Base-by-base conservation (phyloP, 2,329 filamentous ascomycete species). In the Pseudofabraea citricarpa region DNA sequence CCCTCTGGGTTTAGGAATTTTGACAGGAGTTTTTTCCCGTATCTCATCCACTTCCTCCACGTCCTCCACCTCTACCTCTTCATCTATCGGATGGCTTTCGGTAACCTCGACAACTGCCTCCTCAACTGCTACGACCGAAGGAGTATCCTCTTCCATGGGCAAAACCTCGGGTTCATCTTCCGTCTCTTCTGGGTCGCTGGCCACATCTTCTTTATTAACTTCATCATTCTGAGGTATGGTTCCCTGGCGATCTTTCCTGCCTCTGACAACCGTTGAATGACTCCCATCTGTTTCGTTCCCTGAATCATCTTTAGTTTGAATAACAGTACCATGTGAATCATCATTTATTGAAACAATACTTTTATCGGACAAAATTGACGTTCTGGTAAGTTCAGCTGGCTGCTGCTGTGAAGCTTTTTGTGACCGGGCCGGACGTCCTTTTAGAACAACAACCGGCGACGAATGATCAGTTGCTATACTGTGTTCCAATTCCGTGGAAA, bases 261-360 rank as follows among this genome's bases (percentile, higher is more conserved):
- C 51, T 33, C 53, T 50, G 36, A 56, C 50, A 13, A 56, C 50
- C 5, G 57, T 58, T 18, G 56, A 53, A 27, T 58, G 56, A 41
- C 56, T 61, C 23, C 46, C 53, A 44, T 64, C 60, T 3, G 58
- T 56, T 23, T 66, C 60, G 43, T 61, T 49, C 8, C 56, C 61
- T 26, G 56, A 57, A 13, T 63, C 55, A 15, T 53, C 57, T 12
- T 53, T 53, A 24, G 48, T 44, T 16, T 62, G 58, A 41, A 60
- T 56, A 15, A 19, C 20, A 26, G 19, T 22, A 5, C 44, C 46
- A 8, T 38, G 26, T 15, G 43, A 32, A 13, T 37, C 43, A 23
- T 46, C 41, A n/a, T 16, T n/a, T 9, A 44, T 39, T 9, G 44
- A 41, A 26, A 36, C 21, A 36, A 49, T 44, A 10, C 40, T 45